Evolutionary conservation across 805 yeast genomes (phyloP), one percentile per base, ranked within the genome.

Genomic region (Yarrowia sp.): DNA sequence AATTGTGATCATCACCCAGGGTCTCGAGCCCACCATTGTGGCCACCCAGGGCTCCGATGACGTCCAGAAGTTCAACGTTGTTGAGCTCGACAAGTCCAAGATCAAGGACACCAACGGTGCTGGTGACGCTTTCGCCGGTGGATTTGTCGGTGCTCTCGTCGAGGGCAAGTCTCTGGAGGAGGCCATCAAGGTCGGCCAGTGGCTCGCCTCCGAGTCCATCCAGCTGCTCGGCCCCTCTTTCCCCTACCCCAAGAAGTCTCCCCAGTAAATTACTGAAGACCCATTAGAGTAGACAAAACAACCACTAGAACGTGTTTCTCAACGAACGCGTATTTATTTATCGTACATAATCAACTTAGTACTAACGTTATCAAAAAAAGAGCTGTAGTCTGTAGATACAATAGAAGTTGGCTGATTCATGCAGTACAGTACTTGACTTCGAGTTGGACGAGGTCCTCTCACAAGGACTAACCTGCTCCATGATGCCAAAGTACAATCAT

Each of bases 61-160:
- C 69, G 80, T 84, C 71, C 80, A 83, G 71, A 83, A 82, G 76
- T 88, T 79, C 83, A 83, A 89, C 64, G 97, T 95, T 69, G 89
- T 86, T 74, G 85, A 88, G 70, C 86, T 95, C 76, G 89, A 85
- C 50, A 74, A 86, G 55, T 80, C 84, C 56, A 84, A 89, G 80
- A 85, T 95, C 70, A 88, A 85, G 70, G 99, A 95, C 83, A 91
- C 98, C 76, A 95, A 94, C 82, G 99, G 99, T 83, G 98, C 98
- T 58, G 98, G 98, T 80, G 98, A 94, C 78, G 97, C 98, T 14
- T 94, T 94, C 77, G 98, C 98, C 69, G 96, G 95, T 75, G 98
- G 98, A 70, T 93, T 94, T 80, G 81, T 92, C 72, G 97, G 97
- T 71, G 95, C 93, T 70, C 82, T 93, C 73, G 96, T 92, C 69